Base-by-base conservation (phyloP, 2,329 filamentous ascomycete species). In the Neospermospora avenae region DNA sequence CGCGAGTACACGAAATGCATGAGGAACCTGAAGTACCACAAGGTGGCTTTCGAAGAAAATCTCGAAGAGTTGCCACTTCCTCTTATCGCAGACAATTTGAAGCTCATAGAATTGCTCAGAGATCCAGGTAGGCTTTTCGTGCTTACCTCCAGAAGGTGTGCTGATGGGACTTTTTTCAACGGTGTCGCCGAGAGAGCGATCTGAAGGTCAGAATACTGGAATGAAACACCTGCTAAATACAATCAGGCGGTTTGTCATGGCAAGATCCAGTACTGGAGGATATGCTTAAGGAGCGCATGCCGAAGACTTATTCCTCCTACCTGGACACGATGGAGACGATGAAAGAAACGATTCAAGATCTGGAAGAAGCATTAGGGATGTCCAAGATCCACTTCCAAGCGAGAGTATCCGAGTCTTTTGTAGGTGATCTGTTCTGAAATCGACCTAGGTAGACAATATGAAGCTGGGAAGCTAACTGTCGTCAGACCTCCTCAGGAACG, bases 241-340 rank as follows among this genome's bases (percentile, higher is more conserved):
- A 35, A n/a, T 3, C 37, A 25, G 63, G 63, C 4, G 63, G 63
- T 3, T 44, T 28, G 10, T 52, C 46, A 41, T 64, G 63, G 59
- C 7, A 58, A n/a, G 59, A 65, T 8, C 52, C 58, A 16, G 28
- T 39, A 3, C 35, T 65, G 13, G 63, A 64, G 41, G 52, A 24
- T 0, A 11, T 59, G n/a, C 45, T 63, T 24, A 56, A 31, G 42
- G 28, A 56, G 18, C 53, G 63, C n/a, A 59, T 65, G 59, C 61
- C 61, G 3, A 61, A 61, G 24, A 60, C 58, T 3, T 65, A 65
- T 22, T 52, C 52, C 4, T 58, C 55, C 5, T 64, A 64, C 52
- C 34, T 64, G 6, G 59, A 65, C 16, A 65, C 61, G 1, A 62
- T 65, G 31, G 44, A 63, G 37, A 48, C 51, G 54, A 62, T 65